Evolutionary conservation across 2,329 filamentous ascomycete species (phyloP).

Genomic region (Coleophoma crateriformis): DNA sequence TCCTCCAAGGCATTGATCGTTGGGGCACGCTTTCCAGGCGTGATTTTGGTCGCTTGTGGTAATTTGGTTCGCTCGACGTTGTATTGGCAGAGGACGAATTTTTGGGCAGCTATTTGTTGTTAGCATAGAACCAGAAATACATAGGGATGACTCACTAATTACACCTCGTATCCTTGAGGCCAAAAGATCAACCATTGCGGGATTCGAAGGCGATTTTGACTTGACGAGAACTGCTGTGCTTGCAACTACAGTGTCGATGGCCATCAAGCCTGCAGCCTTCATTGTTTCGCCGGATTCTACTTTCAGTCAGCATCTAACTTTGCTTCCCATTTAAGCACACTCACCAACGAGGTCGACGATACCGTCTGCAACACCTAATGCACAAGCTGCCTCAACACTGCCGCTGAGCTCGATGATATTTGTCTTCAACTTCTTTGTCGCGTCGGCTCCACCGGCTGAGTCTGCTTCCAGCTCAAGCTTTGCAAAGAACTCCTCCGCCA

Average conservation of each 20-base stretch:
- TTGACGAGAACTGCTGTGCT: constrained; percentile 89
- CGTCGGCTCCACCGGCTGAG: constrained; percentile 28
- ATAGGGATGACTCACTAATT: constrained; percentile 55
- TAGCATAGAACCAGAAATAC: constrained; percentile 4
- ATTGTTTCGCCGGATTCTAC: constrained; percentile 96
- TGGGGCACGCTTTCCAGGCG: constrained; percentile 88
- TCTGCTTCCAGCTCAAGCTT: constrained; percentile 58
- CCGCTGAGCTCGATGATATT: constrained; percentile 93
- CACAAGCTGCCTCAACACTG: constrained; percentile 95
- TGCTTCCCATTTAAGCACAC: constrained; percentile 24
- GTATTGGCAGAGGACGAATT: constrained; percentile 93
- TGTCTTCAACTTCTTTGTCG: constrained; percentile 61
- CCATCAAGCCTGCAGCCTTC: constrained; percentile 88
- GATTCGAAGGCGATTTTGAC: constrained; percentile 76
- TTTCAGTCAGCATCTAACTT: constrained; percentile 9
- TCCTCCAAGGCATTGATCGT: constrained; percentile 88
- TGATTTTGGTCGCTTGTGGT: constrained; percentile 65
- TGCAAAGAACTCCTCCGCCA: constrained; percentile 80
- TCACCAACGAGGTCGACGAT: constrained; percentile 95
- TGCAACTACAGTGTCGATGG: constrained; percentile 88
- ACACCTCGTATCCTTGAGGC: constrained; percentile 84
- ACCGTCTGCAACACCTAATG: constrained; percentile 89
- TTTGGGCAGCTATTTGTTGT: constrained; percentile 62
- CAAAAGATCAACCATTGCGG: constrained; percentile 76
- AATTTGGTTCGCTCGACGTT: constrained; percentile 76